A percentile compares a stretch with the other conserved stretches of the same genome.
Conservation (phyloP, 148 eudicot species). For the Euryodendron excelsum region DNA sequence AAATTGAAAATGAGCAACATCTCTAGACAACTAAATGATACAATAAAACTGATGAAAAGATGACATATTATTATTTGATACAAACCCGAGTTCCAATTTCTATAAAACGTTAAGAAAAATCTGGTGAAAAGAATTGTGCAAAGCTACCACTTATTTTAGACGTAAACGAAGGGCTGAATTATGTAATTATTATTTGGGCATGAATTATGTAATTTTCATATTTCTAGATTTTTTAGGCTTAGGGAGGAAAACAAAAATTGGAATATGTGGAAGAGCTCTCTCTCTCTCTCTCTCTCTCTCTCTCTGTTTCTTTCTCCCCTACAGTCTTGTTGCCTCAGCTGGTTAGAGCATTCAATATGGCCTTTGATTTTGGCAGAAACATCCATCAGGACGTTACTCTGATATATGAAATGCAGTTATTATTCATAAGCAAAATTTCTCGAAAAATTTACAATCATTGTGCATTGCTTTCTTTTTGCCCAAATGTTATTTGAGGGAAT, state of each 20-base stretch:
- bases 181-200: background rate
- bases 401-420: background rate
- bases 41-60: background rate
- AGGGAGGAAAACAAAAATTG: background rate
- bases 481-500: background rate
- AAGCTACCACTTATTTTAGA: background rate
- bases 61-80: background rate
- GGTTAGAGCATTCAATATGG: background rate
- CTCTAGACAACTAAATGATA: background rate
- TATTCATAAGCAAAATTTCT: background rate
- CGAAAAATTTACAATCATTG: background rate
- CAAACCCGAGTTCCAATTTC: background rate
- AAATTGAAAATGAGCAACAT: constrained; percentile 31
- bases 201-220: background rate
- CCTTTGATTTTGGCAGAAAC: background rate
- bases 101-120: background rate
- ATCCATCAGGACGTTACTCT: background rate
- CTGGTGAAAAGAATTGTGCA: background rate
- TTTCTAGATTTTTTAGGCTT: background rate
- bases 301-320: background rate
- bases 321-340: background rate
- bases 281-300: background rate
- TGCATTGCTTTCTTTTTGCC: background rate
- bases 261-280: background rate
- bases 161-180: background rate